Base-by-base conservation (phyloP, 1,139 yeast genomes). In the Yarrowia galli region DNA sequence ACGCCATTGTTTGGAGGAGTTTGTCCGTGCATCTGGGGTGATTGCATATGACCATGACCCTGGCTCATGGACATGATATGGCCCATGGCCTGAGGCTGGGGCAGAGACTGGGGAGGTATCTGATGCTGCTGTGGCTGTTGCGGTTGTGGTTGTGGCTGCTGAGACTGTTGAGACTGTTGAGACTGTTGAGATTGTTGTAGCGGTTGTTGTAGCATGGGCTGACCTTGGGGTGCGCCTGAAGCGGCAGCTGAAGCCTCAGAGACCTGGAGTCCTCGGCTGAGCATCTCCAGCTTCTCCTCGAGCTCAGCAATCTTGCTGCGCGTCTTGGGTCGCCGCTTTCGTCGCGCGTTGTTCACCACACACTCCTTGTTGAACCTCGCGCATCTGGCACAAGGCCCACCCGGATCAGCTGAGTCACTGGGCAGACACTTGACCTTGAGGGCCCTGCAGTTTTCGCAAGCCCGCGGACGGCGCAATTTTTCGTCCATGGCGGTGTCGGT, bases 401-500 rank as follows among this genome's bases (percentile, higher is more conserved):
- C 76, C 15, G 87, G 87, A 67, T 84, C 80, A 16, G 77, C 71
- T 0, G 81, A 79, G 75, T 88, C 87, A 0, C 87, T 80, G 0
- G 95, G 92, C 12, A 87, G 84, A 75, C 95, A 89, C 72, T 87
- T 87, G 48, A 89, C 92, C 74, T 89, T 89, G 67, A 89, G 79
- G 0, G 88, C 75, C 74, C 89, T 93, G 74, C 95, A 89, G 63
- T 87, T 82, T 69, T 86, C 87, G 76, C 95, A 89, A 1, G 93
- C 93, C 53, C 82, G 82, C 16, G 64, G 40, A 32, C 64, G 64
- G 40, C 64, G 49, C 32, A 58, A n/a, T 58, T 58, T 58, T 43
- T 43, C 64, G 51, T 58, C 64, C 64, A 58, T 56, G 63, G 49
- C 63, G 46, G 35, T 3, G 22, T 42, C 18, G 36, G 23, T 6